Base-by-base conservation (phyloP, 225 moss, liverwort and hornwort species). In the Physcomitrellopsis africana region DNA sequence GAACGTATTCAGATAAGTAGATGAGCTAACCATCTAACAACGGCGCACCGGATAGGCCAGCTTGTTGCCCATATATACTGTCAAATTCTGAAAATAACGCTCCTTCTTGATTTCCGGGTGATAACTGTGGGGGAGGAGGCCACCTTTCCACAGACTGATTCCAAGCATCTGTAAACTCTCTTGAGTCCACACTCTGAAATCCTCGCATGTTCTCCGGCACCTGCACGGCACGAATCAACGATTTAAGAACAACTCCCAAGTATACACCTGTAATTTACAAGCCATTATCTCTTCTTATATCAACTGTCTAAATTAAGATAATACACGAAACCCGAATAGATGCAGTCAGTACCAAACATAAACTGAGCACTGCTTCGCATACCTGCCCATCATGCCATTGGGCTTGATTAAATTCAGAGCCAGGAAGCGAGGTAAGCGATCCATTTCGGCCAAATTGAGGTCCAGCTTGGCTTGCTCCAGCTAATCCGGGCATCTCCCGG, bases 401-500 rank as follows among this genome's bases (percentile, higher is more conserved):
- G 27, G 81, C 85, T 37, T 70, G 74, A 60, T 74, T 83, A 3
- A 60, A 72, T 78, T 99, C 95, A 54, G 92, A 92, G 70, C 99
- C 99, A 42, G 99, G 99, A 72, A 93, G 92, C 41, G 90, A 95
- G 51, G 87, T 82, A 41, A 92, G 79, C 61, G 89, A 83, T 74
- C 81, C 83, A 73, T 69, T 85, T 55, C 85, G 86, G 60, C 81
- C 91, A 69, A 89, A 70, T 26, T 83, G 86, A 61, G 76, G 71
- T 51, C 75, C 81, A 46, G 77, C 16, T 54, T 87, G 90, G 8
- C 93, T 89, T 59, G 84, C 76, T 55, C 84, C 92, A 81, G 88
- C 81, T 75, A 92, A 77, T 77, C 95, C 93, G 67, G 95, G 93
- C 67, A 93, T 81, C 81, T 95, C 99, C 69, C 86, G 81, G 59